Evolutionary conservation across 768 basidiomycete genomes (phyloP), one percentile per base, ranked within the genome.

Genomic region (Russula compacta): DNA sequence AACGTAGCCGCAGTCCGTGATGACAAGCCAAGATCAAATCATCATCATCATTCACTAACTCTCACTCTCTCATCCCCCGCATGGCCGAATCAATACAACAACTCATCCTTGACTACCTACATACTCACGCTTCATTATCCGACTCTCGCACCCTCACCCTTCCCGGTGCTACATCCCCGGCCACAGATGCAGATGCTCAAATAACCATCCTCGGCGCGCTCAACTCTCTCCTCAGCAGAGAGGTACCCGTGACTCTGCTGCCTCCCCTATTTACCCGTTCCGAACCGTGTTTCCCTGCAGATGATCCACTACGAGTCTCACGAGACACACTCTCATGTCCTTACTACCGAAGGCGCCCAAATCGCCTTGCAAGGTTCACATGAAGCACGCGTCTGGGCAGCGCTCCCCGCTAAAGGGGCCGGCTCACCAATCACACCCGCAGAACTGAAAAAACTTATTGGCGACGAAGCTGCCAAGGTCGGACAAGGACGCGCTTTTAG

Each of bases 401-500:
- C 83, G 21, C 77, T 95, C 5, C 89, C 91, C 7, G 64, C 69
- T 5, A 87, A 84, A 64, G 92, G 89, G 2, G 75, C 83, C 60
- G 89, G 87, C 3, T 66, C 76, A 42, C 85, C 92, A 9, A 61
- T 95, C 40, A 79, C 82, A 4, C 77, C 82, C 0, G 81, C 77
- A 50, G 82, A 89, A 60, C 77, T 98, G 14, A 89, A 89, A 73
- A 80, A 81, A 62, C 72, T 73, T 60, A 81, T 98, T 14, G 95
- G 95, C 14, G 88, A 90, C 59, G 93, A 97, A 67, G 81, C 84
- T 7, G 86, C 92, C 15, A 97, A 95, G 75, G 82, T 98, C 59
- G 97, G 97, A 0, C 97, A 98, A 75, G 88, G 88, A 9, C 83
- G 89, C 65, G 97, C 95, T 19, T 97, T 99, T 81, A 98, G 95